Percentiles rank a stretch among this genome's conserved stretches.
phyloP scores from a whole-genome alignment of 1,284 basidiomycete species.

The Kwoniella shivajii region DNA sequence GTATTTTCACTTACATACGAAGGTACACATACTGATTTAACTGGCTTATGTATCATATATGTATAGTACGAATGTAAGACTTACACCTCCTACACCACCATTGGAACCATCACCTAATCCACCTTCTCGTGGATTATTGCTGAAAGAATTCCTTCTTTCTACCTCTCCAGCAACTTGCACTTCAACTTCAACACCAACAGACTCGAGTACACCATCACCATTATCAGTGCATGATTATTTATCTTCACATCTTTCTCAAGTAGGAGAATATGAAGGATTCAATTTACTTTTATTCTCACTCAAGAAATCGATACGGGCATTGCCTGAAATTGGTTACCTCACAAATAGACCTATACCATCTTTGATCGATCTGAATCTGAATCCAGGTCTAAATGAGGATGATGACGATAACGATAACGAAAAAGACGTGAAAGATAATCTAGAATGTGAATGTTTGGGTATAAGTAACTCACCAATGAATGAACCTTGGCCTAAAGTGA shows the following conservation, averaged over 20 bases:
- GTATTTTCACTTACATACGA: neutral
- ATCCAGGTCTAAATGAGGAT: neutral
- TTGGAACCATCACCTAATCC: slow-evolving; percentile 22
- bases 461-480: slow-evolving; percentile 44
- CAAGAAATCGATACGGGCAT: neutral
- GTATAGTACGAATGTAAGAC: slow-evolving; percentile 49
- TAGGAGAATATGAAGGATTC: slow-evolving; percentile 47
- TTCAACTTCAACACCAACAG: neutral
- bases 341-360: slow-evolving; percentile 39
- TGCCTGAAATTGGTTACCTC: slow-evolving; percentile 36
- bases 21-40: no score
- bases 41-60: neutral
- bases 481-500: slow-evolving; percentile 49
- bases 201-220: neutral
- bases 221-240: slow-evolving; percentile 28
- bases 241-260: slow-evolving; percentile 8
- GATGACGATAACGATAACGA: neutral
- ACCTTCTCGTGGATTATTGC: slow-evolving; percentile 41
- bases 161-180: neutral
- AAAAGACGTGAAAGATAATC: no score
- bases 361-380: slow-evolving; percentile 10
- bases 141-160: slow-evolving; percentile 36
- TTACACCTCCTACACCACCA: slow-evolving; percentile 12
- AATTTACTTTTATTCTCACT: slow-evolving; percentile 51
- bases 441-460: slow-evolving; percentile 20